Evolutionary conservation across 2,329 filamentous ascomycete genomes (phyloP), one percentile per base, ranked within the genome.

Genomic region (Diaporthe longicolla): DNA sequence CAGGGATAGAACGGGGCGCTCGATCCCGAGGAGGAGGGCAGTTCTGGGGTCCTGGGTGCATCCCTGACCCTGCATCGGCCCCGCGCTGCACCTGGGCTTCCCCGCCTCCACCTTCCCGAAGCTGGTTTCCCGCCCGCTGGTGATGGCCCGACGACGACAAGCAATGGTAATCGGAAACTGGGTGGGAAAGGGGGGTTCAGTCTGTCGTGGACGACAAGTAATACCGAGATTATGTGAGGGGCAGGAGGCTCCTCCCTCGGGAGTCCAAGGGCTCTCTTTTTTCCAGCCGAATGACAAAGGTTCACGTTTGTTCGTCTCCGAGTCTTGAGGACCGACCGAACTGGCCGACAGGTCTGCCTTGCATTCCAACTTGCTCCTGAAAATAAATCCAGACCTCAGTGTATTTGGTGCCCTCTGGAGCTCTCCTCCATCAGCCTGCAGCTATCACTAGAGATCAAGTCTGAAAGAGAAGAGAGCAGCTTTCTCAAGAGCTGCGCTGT

Each of bases 61-160:
- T 35, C 61, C 61, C 43, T 50, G 61, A 37, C 63, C n/a, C 13
- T 10, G 63, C 21, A 15, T 66, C 63, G 63, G 63, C 63, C 63
- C 63, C 63, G 63, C 63, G 63, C 63, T 26, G 32, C 37, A 40
- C 37, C 37, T 26, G 24, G 45, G n/a, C 45, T 52, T 66, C 63
- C 63, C 63, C 63, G 63, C 63, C 63, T 66, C 63, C 63, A 66
- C 63, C 45, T 32, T 66, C 8, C 63, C 63, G 61, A 50, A 3
- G 59, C 43, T 24, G 10, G 43, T 2, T 19, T 35, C 43, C 61
- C 61, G 61, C 21, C 29, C 29, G 21, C 21, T 35, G 61, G 21
- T 48, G 61, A 66, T 37, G 5, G 43, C 61, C 29, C 26, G 45
- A 19, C 32, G 26, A 2, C 37, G 63, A 26, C 15, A 1, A 66